Conservation (phyloP, 345 rosid genomes). For the Salix exigua region DNA sequence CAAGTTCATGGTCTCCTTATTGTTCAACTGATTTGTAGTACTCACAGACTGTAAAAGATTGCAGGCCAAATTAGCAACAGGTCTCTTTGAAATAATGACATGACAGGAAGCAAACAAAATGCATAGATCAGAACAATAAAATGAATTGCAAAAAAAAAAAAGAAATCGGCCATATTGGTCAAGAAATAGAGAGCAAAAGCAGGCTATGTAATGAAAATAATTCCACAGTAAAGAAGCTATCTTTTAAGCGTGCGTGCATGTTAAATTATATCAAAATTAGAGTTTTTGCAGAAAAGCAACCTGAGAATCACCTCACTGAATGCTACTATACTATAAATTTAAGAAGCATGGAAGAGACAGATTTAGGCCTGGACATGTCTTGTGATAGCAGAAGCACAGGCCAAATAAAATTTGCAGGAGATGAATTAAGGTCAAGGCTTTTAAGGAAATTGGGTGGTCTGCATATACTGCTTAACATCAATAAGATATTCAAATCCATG, state of each 20-base stretch:
- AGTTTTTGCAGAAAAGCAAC: neutral
- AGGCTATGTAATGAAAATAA: neutral
- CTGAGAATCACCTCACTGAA: neutral
- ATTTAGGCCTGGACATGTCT: neutral
- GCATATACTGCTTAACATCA: neutral
- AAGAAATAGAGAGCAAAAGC: neutral
- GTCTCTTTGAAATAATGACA: neutral
- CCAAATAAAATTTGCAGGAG: neutral
- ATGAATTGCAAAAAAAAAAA: neutral
- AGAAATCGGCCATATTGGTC: neutral
- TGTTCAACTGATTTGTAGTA: conserved; percentile 24
- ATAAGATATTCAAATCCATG: neutral
- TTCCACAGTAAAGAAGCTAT: neutral
- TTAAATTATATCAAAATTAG: neutral
- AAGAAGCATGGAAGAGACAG: neutral
- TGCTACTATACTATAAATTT: neutral
- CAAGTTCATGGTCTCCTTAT: conserved; percentile 39
- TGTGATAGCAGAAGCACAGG: neutral
- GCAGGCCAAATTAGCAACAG: neutral
- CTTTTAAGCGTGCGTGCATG: neutral
- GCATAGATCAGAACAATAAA: neutral
- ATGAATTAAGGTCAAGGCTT: neutral
- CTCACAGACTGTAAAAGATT: conserved; percentile 24
- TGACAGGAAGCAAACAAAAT: neutral
- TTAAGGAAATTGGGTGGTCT: no score